Conservation (phyloP, 2,329 filamentous ascomycete species). For the Trichoderma koningiopsis region DNA sequence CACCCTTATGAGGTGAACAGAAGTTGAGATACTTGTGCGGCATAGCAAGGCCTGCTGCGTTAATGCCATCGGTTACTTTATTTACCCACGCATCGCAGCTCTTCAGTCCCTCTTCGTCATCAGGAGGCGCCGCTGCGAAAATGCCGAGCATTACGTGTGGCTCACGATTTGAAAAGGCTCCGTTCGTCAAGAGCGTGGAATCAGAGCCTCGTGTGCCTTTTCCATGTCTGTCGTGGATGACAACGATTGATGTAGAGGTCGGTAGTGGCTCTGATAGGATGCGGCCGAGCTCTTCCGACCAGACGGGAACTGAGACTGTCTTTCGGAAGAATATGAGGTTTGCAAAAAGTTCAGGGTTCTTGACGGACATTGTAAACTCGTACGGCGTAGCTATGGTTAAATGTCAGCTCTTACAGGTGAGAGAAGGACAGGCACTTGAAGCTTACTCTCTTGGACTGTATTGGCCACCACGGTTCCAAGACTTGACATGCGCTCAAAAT, state of each 20-base stretch:
- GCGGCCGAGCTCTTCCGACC: conserved; percentile 7
- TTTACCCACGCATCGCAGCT: not conserved
- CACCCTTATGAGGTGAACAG: not conserved
- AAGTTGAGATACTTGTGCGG: conserved; percentile 5
- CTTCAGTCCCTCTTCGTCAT: conserved; percentile 1
- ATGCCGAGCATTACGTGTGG: conserved; percentile 14
- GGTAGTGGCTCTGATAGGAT: conserved; percentile 11
- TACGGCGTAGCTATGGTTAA: conserved; percentile 2
- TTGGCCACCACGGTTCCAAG: not conserved
- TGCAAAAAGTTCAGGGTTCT: not conserved
- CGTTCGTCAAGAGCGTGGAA: not conserved
- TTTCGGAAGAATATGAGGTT: not conserved
- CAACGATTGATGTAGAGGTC: not conserved
- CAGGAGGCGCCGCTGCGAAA: not conserved
- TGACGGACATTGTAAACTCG: not conserved
- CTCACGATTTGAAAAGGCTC: conserved; percentile 4
- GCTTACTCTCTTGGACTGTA: conserved; percentile 6
- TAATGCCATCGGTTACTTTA: not conserved
- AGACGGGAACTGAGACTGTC: conserved; percentile 2
- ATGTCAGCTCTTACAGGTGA: not conserved
- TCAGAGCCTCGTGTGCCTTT: not conserved
- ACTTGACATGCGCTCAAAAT: not conserved
- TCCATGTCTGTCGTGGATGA: conserved; percentile 15
- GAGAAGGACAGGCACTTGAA: too few species aligned
- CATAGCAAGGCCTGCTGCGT: not conserved